phyloP scores from a whole-genome alignment of 2,329 filamentous ascomycete genomes.

The Neophaeococcomyces mojaviensis region DNA sequence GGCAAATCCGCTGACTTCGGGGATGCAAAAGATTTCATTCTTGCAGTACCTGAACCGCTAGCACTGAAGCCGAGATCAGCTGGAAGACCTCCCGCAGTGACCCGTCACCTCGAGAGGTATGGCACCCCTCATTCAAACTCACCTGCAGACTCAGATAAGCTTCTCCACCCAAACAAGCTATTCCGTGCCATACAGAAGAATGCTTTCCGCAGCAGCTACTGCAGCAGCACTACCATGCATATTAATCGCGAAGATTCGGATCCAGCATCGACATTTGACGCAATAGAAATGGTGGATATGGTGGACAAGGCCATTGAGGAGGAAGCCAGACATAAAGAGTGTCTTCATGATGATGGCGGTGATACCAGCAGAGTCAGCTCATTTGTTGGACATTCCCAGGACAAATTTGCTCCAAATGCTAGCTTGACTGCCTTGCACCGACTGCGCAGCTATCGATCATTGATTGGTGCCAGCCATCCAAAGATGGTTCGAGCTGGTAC shows the following conservation, averaged over 20 bases:
- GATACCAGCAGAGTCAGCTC: background rate
- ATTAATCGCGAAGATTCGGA: background rate
- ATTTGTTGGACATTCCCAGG: background rate
- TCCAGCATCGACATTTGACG: background rate
- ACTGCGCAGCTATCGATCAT: slow-evolving; percentile 4
- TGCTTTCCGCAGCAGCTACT: slow-evolving; percentile 3
- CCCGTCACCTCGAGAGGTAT: slow-evolving; percentile 17
- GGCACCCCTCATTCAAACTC: slow-evolving; percentile 8
- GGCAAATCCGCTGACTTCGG: slow-evolving; percentile 3
- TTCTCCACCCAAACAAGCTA: slow-evolving; percentile 16
- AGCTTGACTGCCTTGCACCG: slow-evolving; percentile 3
- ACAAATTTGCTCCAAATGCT: background rate
- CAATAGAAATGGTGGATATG: background rate
- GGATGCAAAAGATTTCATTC: slow-evolving; percentile 17
- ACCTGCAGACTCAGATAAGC: slow-evolving; percentile 6
- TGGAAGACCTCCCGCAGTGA: slow-evolving; percentile 18
- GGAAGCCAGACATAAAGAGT: background rate
- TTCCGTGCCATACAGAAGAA: slow-evolving; percentile 12
- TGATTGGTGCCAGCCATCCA: background rate
- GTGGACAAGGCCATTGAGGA: slow-evolving; percentile 2
- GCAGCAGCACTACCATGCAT: slow-evolving; percentile 3
- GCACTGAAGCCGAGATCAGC: slow-evolving; percentile 17
- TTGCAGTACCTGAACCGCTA: slow-evolving; percentile 19
- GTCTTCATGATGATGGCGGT: background rate
- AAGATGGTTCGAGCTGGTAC: slow-evolving; percentile 8